Evolutionary conservation across 768 basidiomycete species (phyloP), one percentile per base, ranked within the genome.

Genomic region (Leccinum uliginosum): DNA sequence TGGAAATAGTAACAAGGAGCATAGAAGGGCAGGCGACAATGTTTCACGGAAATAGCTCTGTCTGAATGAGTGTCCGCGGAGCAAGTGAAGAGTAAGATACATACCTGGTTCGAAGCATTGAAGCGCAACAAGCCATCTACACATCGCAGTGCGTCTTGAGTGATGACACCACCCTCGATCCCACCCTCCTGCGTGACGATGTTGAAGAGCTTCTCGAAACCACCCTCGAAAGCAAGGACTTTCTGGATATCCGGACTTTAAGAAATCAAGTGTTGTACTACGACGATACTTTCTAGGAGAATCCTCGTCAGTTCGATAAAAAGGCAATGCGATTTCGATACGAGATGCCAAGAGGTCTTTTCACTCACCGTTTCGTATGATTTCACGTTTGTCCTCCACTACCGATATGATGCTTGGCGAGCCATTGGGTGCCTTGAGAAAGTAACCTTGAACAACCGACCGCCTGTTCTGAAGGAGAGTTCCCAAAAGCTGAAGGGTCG

Each of bases 1-100:
- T 29, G 87, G 89, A 71, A 86, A 93, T 47, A 83, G 84, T 45
- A 89, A 79, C 23, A 87, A 79, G 26, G 80, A 84, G 59, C 85
- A 82, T 57, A 94, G 64, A 54, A 87, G 64, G 57, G 87, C 72
- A 61, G 87, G 80, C 62, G 94, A 75, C 59, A 87, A 71, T 2
- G 93, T 91, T 75, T 95, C 94, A 49, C 91, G 87, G 76, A 99
- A 97, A 76, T 97, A 98, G 68, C 93, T 97, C 93, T 99, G 65
- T 38, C 44, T 24, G 45, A 48, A 65, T 65, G 57, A 71, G 53
- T 58, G 56, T 21, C 35, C 40, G n/a, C 47, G 14, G n/a, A 44
- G 43, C 43, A n/a, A 34, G 34, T 11, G 11, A 15, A 46, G 23
- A 12, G 27, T 12, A 19, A 27, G 23, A 38, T 53, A 69, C 74